phyloP scores from a whole-genome alignment of 73 alveolate species.

The Stentor roeselii region DNA sequence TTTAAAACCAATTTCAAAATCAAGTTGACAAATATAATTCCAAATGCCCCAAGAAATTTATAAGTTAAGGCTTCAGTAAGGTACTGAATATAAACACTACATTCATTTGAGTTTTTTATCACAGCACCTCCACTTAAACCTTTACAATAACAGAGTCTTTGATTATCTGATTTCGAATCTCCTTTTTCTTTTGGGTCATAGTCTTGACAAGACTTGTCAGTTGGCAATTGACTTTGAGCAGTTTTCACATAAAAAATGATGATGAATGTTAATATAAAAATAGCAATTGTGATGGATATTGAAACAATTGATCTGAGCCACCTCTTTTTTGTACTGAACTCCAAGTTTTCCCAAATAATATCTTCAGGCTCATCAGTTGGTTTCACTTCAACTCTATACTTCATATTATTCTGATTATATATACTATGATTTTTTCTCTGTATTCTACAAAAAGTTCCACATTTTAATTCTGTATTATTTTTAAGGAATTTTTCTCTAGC shows the following conservation, averaged over 20 bases:
- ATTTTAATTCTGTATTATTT: not conserved
- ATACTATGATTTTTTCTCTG: not conserved
- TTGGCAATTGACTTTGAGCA: not conserved
- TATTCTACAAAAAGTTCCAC: not conserved
- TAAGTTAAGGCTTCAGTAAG: not conserved
- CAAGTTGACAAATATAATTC: slow-evolving; percentile 32
- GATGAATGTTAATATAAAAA: not conserved
- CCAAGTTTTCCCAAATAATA: slow-evolving; percentile 30
- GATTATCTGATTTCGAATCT: not conserved
- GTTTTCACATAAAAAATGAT: not conserved
- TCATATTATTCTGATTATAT: not conserved
- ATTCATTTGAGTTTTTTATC: not conserved
- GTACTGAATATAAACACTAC: not conserved
- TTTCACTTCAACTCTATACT: too few species aligned
- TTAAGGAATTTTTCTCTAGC: not conserved
- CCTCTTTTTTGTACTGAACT: not conserved
- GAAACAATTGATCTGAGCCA: not conserved
- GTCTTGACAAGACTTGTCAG: not conserved
- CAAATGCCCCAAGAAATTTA: not conserved
- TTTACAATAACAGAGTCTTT: not conserved
- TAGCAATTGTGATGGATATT: not conserved
- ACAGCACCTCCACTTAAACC: not conserved
- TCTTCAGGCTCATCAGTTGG: slow-evolving; percentile 30
- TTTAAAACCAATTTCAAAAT: slow-evolving; percentile 34
- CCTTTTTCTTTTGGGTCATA: not conserved